phyloP scores from a whole-genome alignment of 208 protist genomes.

The Acanthamoeba sp. region DNA sequence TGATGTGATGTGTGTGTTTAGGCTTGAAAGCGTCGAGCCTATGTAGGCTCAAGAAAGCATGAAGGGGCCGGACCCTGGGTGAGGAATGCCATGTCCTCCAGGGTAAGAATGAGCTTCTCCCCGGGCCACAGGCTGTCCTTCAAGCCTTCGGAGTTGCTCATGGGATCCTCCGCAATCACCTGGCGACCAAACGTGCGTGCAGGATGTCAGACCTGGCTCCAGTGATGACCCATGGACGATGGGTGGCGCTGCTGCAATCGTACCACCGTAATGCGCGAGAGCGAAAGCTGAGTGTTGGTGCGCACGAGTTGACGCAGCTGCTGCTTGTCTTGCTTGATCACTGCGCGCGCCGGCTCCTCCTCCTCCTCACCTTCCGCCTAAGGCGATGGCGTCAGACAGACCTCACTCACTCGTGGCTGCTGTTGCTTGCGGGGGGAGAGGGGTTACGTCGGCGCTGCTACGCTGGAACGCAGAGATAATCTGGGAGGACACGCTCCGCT shows the following conservation, averaged over 20 bases:
- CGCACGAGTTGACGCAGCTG: slow-evolving; percentile 36
- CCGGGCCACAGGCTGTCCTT: slow-evolving; percentile 51
- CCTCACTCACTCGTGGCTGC: too few species aligned
- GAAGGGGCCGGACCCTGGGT: not conserved
- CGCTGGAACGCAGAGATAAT: slow-evolving; percentile 56
- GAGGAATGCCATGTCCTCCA: slow-evolving; percentile 66
- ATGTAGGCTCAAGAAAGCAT: too few species aligned
- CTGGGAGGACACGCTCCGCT: slow-evolving; percentile 49
- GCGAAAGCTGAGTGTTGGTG: slow-evolving; percentile 31
- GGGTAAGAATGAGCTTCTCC: slow-evolving; percentile 27
- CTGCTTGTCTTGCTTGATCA: not conserved
- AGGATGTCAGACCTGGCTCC: not conserved
- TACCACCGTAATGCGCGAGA: not conserved
- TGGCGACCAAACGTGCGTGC: not conserved
- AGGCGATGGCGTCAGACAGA: too few species aligned
- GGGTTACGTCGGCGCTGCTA: not conserved
- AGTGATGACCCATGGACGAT: not conserved
- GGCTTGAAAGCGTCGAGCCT: too few species aligned
- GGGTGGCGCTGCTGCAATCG: not conserved
- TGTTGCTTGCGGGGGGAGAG: not conserved
- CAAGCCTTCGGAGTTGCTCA: not conserved
- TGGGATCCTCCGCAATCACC: not conserved
- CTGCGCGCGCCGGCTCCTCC: not conserved
- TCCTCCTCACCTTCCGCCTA: not conserved
- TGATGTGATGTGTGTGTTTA: too few species aligned